A percentile compares a stretch with the other conserved stretches of the same genome.
phyloP scores from a whole-genome alignment of 495 filamentous ascomycete species.

The Xylaria grammica region DNA sequence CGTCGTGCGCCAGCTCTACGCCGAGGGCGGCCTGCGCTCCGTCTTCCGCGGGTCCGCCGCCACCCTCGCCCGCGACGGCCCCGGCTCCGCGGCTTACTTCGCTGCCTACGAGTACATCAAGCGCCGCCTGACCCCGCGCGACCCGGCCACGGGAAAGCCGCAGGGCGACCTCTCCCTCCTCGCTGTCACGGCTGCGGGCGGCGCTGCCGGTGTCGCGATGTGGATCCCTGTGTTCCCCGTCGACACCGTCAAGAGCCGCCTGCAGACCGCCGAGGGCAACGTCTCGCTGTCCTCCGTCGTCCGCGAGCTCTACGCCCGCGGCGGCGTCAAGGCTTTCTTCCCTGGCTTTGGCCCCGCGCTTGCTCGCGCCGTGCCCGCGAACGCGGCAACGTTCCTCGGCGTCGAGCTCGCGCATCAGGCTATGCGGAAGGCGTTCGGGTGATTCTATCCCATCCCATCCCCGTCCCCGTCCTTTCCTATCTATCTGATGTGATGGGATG shows the following conservation, averaged over 20 bases:
- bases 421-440: constrained; percentile 75
- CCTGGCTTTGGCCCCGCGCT: constrained; percentile 93
- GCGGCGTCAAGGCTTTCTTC: constrained; percentile 94
- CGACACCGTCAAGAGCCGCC: constrained; percentile 91
- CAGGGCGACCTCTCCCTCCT: constrained; percentile 75
- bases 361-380: constrained; percentile 91
- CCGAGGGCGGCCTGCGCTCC: constrained; percentile 84
- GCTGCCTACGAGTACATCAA: constrained; percentile 97
- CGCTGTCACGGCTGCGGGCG: constrained; percentile 87
- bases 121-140: constrained; percentile 81
- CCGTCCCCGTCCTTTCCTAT: too few relatives aligned
- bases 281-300: constrained; percentile 84
- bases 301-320: constrained; percentile 73
- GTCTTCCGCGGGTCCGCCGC: constrained; percentile 91
- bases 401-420: constrained; percentile 83
- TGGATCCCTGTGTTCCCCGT: constrained; percentile 99
- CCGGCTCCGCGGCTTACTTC: constrained; percentile 93
- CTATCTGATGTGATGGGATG: too few relatives aligned
- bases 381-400: constrained; percentile 75
- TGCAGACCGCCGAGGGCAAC: constrained; percentile 90
- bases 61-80: constrained; percentile 91
- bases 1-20: constrained; percentile 94
- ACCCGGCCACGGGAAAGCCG: constrained; percentile 72
- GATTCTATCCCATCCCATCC: neutral
- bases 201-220: constrained; percentile 93